Base-by-base conservation (phyloP, 495 filamentous ascomycete species). In the Penicillium paxilli region DNA sequence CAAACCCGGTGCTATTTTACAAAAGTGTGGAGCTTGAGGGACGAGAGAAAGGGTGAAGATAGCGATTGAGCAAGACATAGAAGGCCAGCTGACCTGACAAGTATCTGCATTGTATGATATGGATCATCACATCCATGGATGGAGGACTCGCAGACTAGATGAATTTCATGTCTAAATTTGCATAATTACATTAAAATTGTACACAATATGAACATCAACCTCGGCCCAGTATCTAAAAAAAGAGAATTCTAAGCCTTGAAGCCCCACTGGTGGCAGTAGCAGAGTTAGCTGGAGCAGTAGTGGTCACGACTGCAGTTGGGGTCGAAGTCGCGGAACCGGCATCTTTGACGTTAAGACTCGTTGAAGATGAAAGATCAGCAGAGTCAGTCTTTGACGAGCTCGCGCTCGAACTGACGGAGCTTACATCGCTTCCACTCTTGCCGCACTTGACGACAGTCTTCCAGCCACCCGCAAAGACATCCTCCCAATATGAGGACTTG, bases 391-490 rank as follows among this genome's bases (percentile, higher is more conserved):
- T 60, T 14, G 50, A 57, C 35, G 61, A 51, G 45, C 41, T 37
- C 48, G 23, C 57, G 32, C 30, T 55, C 42, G 46, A 45, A 50
- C 61, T 56, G 22, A 44, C 33, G 19, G 62, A 62, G 52, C 55
- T 62, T 20, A 16, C 42, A 49, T 45, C 47, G 49, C 49, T 65
- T 41, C 35, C 55, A 49, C 49, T 59, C 26, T 62, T 46, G 38
- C 54, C 50, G 50, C 62, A 65, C 45, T 59, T 19, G 11, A 59
- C 62, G 14, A 63, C 62, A 20, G 55, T 65, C 22, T 65, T 41
- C 59, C 59, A 65, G 25, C 62, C 62, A 30, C 55, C 55, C 5
- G 59, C 50, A 54, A 65, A 65, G 7, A 32, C 58, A 0, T 59
- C 46, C 40, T 62, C 50, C 62, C 62, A 65, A 8, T 42, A 65